Conservation (phyloP, 2,329 filamentous ascomycete species). For the Neonectria sp. region DNA sequence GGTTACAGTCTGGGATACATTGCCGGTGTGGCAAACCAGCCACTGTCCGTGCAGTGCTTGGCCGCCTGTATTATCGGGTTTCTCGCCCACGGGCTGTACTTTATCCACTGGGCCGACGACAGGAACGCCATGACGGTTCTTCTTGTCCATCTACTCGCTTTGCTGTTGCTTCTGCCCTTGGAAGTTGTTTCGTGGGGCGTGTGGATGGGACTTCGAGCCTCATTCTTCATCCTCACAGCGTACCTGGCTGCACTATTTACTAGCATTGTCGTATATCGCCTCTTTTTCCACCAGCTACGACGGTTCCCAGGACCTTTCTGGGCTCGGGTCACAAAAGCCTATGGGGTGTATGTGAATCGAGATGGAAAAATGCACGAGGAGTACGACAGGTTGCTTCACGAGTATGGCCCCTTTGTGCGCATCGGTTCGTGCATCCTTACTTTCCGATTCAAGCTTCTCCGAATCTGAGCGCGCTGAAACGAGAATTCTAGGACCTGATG, state of each 20-base stretch:
- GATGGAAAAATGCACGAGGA: not conserved
- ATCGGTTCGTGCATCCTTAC: not conserved
- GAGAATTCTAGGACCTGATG: not conserved
- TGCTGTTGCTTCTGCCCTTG: not conserved
- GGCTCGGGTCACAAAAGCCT: not conserved
- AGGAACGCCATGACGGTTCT: conserved; percentile 3
- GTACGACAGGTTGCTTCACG: not conserved
- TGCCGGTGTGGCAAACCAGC: not conserved
- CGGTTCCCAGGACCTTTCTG: not conserved
- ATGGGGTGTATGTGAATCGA: not conserved
- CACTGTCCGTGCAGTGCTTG: not conserved
- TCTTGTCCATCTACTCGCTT: not conserved
- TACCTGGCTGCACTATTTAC: not conserved
- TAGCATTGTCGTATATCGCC: conserved; percentile 6
- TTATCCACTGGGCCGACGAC: conserved; percentile 13
- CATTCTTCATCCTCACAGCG: not conserved
- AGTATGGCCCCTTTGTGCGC: conserved; percentile 6
- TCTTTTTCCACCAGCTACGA: conserved; percentile 3
- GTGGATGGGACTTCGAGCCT: not conserved
- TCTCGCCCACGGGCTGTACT: conserved; percentile 7
- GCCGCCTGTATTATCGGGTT: not conserved
- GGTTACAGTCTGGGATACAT: conserved; percentile 1
- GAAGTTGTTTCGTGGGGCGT: not conserved
- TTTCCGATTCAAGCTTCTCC: not conserved
- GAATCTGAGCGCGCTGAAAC: not conserved